These are phyloP conservation scores for Bipolaris zeicola DNA, from an alignment of 2,329 filamentous ascomycete species.

Conservation along the genomic window DNA sequence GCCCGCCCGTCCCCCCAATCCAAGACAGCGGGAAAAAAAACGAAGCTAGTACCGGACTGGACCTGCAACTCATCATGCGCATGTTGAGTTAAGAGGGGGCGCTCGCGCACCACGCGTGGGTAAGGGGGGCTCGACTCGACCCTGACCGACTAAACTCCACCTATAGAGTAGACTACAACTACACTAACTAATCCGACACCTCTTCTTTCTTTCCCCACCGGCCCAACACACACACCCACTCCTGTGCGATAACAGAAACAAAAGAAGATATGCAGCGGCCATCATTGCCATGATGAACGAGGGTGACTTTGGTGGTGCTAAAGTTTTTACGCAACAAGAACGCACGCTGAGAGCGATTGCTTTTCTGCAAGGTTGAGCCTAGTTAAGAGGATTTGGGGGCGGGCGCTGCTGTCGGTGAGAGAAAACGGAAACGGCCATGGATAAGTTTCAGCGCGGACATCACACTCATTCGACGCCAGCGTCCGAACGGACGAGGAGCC, in stretches of 20 bases:
- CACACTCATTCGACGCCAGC: conserved; percentile 1
- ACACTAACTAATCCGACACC: neutral
- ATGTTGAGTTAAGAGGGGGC: neutral
- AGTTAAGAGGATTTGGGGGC: neutral
- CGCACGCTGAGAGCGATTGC: conserved; percentile 14
- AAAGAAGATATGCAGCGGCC: conserved; percentile 6
- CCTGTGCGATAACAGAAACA: conserved; percentile 15
- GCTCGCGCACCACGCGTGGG: neutral
- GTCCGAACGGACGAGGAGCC: conserved; percentile 25
- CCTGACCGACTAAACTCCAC: conserved; percentile 8
- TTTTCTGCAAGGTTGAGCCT: conserved; percentile 6
- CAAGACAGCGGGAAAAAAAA: neutral
- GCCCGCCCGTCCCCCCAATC: too few relatives aligned
- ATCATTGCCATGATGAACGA: conserved; percentile 16
- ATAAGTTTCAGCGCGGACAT: conserved; percentile 33
- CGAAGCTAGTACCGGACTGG: conserved; percentile 10
- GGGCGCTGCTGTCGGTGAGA: neutral
- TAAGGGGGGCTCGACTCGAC: neutral
- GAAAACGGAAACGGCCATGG: conserved; percentile 20
- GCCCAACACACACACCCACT: neutral
- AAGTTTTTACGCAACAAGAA: conserved; percentile 20
- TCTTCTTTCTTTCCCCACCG: neutral
- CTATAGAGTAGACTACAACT: neutral
- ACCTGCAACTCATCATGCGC: conserved; percentile 12
- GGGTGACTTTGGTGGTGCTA: conserved; percentile 2